Evolutionary conservation across 108 stramenopile species (phyloP).

Genomic region (Seminavis robusta): DNA sequence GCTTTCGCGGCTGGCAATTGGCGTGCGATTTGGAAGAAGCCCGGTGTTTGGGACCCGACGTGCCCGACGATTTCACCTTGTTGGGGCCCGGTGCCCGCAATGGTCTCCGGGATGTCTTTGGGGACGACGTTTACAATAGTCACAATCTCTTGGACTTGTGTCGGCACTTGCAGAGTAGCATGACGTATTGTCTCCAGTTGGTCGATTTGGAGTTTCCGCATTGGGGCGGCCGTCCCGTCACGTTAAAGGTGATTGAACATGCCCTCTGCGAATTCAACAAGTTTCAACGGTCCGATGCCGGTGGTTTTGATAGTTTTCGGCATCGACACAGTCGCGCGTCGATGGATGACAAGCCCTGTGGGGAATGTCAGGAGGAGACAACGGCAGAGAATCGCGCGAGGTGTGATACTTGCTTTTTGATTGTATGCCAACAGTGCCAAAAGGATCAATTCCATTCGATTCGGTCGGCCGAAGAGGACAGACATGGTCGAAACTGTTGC

Average conservation of each 20-base stretch:
- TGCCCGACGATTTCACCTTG: not conserved
- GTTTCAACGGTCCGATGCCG: constrained; percentile 1
- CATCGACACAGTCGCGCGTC: no score
- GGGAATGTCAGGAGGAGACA: no score
- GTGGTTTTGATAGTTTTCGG: no score
- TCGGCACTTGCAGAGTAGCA: not conserved
- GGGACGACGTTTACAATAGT: not conserved
- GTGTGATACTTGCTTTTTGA: no score
- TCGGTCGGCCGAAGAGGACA: no score
- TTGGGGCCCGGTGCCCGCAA: no score
- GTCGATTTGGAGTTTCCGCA: not conserved
- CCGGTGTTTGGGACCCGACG: not conserved
- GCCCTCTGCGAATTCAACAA: not conserved
- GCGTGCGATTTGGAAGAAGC: constrained; percentile 5
- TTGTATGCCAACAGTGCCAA: no score
- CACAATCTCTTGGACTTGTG: not conserved
- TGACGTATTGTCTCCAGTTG: not conserved
- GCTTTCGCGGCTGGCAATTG: not conserved
- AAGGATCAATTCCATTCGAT: no score
- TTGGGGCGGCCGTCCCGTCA: not conserved
- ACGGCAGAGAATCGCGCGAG: no score
- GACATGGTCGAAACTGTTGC: no score
- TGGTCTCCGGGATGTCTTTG: not conserved
- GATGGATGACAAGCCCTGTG: no score
- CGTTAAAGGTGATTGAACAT: not conserved